Base-by-base conservation (phyloP, 257 asterid species). In the Solanum tarijense region DNA sequence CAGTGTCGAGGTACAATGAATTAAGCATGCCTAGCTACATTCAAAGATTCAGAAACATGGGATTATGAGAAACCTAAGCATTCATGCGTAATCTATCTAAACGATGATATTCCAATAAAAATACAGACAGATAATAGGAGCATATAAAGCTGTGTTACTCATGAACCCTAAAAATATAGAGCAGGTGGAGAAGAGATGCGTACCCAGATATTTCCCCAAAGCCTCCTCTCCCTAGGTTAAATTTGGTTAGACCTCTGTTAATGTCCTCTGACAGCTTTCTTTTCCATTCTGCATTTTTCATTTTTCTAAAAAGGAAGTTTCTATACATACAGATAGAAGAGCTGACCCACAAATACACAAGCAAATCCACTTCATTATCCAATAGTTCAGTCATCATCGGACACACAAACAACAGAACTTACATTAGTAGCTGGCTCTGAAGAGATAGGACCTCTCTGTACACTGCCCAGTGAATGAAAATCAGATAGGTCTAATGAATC, bases 381-480 rank as follows among this genome's bases (percentile, higher is more conserved):
- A 43, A 46, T 72, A 78, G 18, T 66, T 90, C 90, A 93, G 34
- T 94, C 94, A 6, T 93, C 98, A 75, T 95, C 98, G 12, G 98
- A 95, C 85, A 93, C 90, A 91, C 94, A 93, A 89, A 95, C 96
- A 14, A 93, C 95, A 83, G 86, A 86, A n/a, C 89, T 46, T 18
- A 93, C 94, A 74, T 89, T 89, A 27, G 90, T 39, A 38, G 89
- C 76, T 38, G 62, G 65, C 62, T 85, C 89, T 46, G 89, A 72
- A 74, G 92, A 75, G 39, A 87, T 39, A 79, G 83, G 34, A 60
- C 89, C 90, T 86, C 87, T 86, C 82, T 87, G 90, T 83, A 68
- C 91, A 65, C 79, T 52, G 46, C 88, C 86, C 55, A 89, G 41
- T 71, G 85, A 58, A 79, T 81, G 93, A 65, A 89, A 83, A 88